These are phyloP conservation scores for Talaromyces sp. DNA, from an alignment of 2,329 filamentous ascomycete genomes.

Conservation along the genomic window DNA sequence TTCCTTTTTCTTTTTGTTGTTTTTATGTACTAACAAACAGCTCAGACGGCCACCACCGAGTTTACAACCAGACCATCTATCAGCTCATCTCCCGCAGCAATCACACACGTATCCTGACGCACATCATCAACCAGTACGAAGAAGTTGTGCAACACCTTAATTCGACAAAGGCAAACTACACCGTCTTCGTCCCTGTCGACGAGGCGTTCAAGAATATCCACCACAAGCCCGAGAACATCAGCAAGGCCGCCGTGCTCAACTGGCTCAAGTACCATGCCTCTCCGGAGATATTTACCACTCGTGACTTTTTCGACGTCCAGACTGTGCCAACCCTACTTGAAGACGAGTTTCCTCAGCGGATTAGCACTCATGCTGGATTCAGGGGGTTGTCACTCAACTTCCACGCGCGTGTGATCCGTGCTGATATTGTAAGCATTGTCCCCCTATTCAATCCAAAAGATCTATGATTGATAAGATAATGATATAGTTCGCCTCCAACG, in stretches of 20 bases:
- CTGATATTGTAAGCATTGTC: constrained; percentile 55
- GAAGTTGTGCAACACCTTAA: constrained; percentile 69
- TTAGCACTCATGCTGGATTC: constrained; percentile 60
- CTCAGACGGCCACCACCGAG: constrained; percentile 23
- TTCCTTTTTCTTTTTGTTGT: neutral
- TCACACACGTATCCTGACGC: constrained; percentile 67
- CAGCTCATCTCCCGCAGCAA: constrained; percentile 69
- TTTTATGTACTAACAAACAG: neutral
- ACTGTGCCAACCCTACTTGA: constrained; percentile 69
- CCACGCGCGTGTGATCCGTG: constrained; percentile 61
- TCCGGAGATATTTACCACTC: constrained; percentile 59
- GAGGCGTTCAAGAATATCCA: constrained; percentile 64
- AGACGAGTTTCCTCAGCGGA: constrained; percentile 61
- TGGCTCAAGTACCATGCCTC: constrained; percentile 70
- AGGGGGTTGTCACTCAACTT: constrained; percentile 69
- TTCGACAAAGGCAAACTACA: constrained; percentile 63
- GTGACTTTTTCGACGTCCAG: constrained; percentile 58
- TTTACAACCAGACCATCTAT: constrained; percentile 66
- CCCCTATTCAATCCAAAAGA: neutral
- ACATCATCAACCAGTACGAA: constrained; percentile 64
- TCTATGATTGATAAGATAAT: neutral
- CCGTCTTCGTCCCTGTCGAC: constrained; percentile 72
- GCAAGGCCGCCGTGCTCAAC: constrained; percentile 63
- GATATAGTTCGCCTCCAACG: constrained; percentile 62
- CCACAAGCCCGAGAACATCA: constrained; percentile 53